Evolutionary conservation across 2,329 filamentous ascomycete genomes (phyloP).

Genomic region (Cryphonectria naterciae): DNA sequence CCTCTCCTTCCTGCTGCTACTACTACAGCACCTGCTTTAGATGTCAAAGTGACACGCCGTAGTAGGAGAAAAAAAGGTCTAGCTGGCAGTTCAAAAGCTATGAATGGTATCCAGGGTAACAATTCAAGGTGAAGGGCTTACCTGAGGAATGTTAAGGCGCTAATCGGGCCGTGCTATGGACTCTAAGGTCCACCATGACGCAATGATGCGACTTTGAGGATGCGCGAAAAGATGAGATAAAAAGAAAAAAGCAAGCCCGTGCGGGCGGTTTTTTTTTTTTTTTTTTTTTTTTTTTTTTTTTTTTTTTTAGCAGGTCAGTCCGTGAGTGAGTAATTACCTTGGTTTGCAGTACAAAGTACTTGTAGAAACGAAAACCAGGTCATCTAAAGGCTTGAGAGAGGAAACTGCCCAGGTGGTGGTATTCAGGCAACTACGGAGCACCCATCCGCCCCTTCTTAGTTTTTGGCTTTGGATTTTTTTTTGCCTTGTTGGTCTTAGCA

Average conservation of each 20-base stretch:
- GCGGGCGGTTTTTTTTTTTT: no score
- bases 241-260: not conserved
- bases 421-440: not conserved
- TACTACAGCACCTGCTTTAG: no score
- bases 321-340: not conserved
- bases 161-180: constrained; percentile 9
- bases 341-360: no score
- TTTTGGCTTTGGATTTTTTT: not conserved
- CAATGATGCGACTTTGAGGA: constrained; percentile 14
- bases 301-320: no score
- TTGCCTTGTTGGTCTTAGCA: no score
- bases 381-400: no score
- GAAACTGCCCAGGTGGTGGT: no score
- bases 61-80: not conserved
- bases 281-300: no score
- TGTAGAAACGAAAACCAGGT: not conserved
- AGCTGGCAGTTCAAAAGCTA: not conserved
- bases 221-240: not conserved
- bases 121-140: not conserved
- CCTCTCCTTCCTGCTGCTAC: no score
- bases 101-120: constrained; percentile 6
- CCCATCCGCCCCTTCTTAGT: not conserved
- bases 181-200: constrained; percentile 17
- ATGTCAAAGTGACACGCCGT: not conserved
- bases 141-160: constrained; percentile 5